These are phyloP conservation scores for Beta lomatogona DNA, from an alignment of 179 eudicot genomes.

Conservation along the genomic window DNA sequence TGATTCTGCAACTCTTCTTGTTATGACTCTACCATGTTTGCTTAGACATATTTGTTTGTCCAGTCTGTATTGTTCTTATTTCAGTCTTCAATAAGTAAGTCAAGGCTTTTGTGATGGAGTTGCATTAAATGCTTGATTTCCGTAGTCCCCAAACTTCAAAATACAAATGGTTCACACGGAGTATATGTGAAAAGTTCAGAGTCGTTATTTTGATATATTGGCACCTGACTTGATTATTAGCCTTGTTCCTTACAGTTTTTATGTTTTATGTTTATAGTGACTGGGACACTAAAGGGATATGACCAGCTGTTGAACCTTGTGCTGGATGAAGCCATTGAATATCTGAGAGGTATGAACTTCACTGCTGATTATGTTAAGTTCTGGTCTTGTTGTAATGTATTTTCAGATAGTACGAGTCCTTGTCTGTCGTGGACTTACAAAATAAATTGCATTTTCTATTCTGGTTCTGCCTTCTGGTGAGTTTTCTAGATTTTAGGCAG, in stretches of 20 bases:
- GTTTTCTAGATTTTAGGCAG: background rate
- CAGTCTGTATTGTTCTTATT: background rate
- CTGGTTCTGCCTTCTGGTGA: background rate
- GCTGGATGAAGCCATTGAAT: slow-evolving; percentile 90
- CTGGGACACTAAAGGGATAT: slow-evolving; percentile 93
- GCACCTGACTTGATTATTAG: background rate
- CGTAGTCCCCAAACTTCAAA: background rate
- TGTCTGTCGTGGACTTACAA: background rate
- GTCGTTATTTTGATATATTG: background rate
- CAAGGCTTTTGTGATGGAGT: background rate
- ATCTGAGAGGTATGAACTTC: slow-evolving; percentile 66
- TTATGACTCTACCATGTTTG: background rate
- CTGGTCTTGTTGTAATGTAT: background rate
- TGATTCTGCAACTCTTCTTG: background rate
- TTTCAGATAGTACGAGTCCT: background rate
- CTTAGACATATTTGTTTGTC: background rate
- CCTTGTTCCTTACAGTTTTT: background rate
- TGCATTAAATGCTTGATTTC: background rate
- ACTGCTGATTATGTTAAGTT: background rate
- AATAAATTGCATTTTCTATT: background rate
- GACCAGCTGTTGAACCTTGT: slow-evolving; percentile 97
- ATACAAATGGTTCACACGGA: background rate
- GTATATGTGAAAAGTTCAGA: too few relatives aligned
- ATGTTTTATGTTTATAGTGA: slow-evolving; percentile 45
- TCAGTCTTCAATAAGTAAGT: background rate